A percentile compares a stretch with the other conserved stretches of the same genome.
These are phyloP conservation scores for Isabelozyma heimii DNA, from an alignment of 805 yeast species.

Conservation along the genomic window DNA sequence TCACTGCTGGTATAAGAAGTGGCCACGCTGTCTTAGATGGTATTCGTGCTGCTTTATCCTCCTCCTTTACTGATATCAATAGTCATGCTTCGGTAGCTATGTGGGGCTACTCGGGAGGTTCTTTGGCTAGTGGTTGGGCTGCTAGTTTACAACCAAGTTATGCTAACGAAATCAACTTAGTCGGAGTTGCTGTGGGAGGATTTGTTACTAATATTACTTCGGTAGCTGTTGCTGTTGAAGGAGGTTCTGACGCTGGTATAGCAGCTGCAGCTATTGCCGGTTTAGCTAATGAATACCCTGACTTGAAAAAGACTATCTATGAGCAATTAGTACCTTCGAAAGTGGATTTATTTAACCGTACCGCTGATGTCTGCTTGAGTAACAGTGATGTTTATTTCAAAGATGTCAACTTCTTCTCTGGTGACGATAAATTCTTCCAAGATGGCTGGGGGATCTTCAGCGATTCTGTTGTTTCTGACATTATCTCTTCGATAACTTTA, in stretches of 20 bases:
- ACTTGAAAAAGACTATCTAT: conserved; percentile 5
- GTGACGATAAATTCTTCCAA: neutral
- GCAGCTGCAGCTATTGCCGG: conserved; percentile 22
- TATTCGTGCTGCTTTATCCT: conserved; percentile 18
- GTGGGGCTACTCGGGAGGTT: conserved; percentile 34
- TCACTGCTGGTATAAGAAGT: conserved; percentile 18
- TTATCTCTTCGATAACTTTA: neutral
- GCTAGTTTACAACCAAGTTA: conserved; percentile 22
- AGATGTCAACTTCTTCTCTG: conserved; percentile 7
- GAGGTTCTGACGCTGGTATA: conserved; percentile 20
- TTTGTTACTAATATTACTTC: conserved; percentile 21
- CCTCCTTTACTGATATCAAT: conserved; percentile 15
- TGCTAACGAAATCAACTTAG: conserved; percentile 21
- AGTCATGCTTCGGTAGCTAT: conserved; percentile 15
- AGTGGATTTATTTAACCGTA: neutral
- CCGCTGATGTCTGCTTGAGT: neutral
- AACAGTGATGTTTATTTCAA: conserved; percentile 1
- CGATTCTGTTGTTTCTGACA: neutral
- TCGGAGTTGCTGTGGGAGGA: conserved; percentile 31
- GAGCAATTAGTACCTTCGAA: conserved; percentile 2
- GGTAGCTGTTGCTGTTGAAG: conserved; percentile 16
- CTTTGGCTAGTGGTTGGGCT: conserved; percentile 28
- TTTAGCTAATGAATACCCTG: conserved; percentile 21
- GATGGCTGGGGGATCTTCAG: conserved; percentile 3
- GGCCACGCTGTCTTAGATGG: conserved; percentile 24